phyloP scores from a whole-genome alignment of 2,329 filamentous ascomycete genomes.

The Xylariaceae sp. region DNA sequence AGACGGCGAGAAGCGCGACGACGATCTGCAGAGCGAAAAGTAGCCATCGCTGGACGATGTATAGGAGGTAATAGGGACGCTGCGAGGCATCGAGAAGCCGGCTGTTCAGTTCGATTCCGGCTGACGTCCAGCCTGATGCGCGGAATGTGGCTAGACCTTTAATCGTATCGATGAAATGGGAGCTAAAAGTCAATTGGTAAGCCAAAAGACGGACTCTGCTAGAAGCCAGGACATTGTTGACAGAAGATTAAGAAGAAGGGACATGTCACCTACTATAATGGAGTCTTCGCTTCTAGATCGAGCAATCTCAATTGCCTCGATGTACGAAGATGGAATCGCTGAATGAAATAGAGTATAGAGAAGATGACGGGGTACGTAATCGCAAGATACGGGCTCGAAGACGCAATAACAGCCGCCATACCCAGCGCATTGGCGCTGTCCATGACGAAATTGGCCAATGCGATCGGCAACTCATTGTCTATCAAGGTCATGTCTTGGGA shows the following conservation, averaged over 20 bases:
- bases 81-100: no score
- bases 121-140: conserved; percentile 49
- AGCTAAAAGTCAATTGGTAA: no score
- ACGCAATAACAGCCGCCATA: conserved; percentile 36
- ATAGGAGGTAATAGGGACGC: no score
- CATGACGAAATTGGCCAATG: conserved; percentile 27
- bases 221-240: no score
- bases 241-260: no score
- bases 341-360: conserved; percentile 36
- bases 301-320: conserved; percentile 47
- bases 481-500: conserved; percentile 42
- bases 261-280: conserved; percentile 39
- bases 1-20: conserved; percentile 17
- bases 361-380: conserved; percentile 39
- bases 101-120: no score
- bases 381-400: conserved; percentile 34
- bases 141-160: conserved; percentile 45
- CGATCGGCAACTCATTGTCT: conserved; percentile 34
- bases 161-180: conserved; percentile 43
- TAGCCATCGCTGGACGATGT: no score
- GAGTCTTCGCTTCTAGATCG: conserved; percentile 46
- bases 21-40: conserved; percentile 14
- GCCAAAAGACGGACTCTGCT: no score
- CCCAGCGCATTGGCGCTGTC: conserved; percentile 9
- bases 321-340: conserved; percentile 47